phyloP scores from a whole-genome alignment of 2,329 filamentous ascomycete species.

The Chaetomiaceae sp. region DNA sequence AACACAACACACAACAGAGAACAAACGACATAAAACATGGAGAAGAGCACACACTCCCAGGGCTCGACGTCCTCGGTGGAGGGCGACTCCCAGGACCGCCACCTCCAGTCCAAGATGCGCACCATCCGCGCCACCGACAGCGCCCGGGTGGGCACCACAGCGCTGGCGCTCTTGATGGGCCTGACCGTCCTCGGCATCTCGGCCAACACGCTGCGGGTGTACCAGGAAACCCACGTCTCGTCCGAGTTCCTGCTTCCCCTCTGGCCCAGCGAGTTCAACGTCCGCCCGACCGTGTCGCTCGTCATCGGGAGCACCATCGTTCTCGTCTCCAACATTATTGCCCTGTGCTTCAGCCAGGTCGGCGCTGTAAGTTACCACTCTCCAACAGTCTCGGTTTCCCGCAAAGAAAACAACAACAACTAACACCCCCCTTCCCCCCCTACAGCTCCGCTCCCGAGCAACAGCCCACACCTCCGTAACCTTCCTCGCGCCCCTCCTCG shows the following conservation, averaged over 20 bases:
- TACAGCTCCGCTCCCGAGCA: conserved; percentile 37
- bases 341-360: conserved; percentile 46
- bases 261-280: conserved; percentile 55
- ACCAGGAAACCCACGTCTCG: conserved; percentile 48
- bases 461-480: conserved; percentile 34
- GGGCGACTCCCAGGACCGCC: conserved; percentile 38
- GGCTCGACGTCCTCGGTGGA: conserved; percentile 45
- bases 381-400: no score
- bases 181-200: conserved; percentile 51
- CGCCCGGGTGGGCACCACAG: conserved; percentile 43
- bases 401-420: conserved; percentile 2
- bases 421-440: background rate
- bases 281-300: conserved; percentile 52
- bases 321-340: conserved; percentile 42
- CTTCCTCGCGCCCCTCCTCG: conserved; percentile 38
- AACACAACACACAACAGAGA: background rate
- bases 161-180: conserved; percentile 46
- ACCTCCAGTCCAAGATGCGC: conserved; percentile 36
- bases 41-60: conserved; percentile 20
- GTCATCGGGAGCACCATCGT: conserved; percentile 49
- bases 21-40: conserved; percentile 15
- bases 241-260: conserved; percentile 46
- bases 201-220: conserved; percentile 50
- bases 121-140: conserved; percentile 40
- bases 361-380: conserved; percentile 41